Conservation (phyloP, 2,329 filamentous ascomycete species). For the Stenocarpella maydis region DNA sequence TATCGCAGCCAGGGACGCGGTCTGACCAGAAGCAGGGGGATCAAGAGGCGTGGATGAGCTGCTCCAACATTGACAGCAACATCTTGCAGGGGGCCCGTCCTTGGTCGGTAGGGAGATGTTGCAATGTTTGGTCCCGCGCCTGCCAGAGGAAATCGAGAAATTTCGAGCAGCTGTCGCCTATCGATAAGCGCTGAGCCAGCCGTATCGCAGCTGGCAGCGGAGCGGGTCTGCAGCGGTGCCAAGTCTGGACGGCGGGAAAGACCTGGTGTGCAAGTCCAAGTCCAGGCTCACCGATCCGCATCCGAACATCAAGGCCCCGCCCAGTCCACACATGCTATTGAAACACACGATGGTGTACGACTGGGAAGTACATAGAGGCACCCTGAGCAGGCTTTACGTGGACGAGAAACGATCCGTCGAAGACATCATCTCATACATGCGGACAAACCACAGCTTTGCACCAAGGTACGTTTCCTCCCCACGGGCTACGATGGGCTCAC, state of each 20-base stretch:
- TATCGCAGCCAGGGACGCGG: background rate
- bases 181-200: slow-evolving; percentile 27
- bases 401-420: slow-evolving; percentile 76
- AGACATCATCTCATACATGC: slow-evolving; percentile 78
- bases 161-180: slow-evolving; percentile 27
- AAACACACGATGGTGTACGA: slow-evolving; percentile 53
- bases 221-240: no score
- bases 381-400: slow-evolving; percentile 72
- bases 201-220: background rate
- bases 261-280: slow-evolving; percentile 31
- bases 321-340: no score
- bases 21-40: background rate
- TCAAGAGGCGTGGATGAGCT: background rate
- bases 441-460: slow-evolving; percentile 68
- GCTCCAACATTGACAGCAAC: background rate
- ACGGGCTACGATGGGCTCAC: slow-evolving; percentile 18
- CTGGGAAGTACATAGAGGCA: slow-evolving; percentile 54
- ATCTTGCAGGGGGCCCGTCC: background rate
- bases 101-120: background rate
- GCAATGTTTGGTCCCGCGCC: background rate
- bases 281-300: background rate
- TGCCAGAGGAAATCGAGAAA: slow-evolving; percentile 27
- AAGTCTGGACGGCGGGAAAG: slow-evolving; percentile 28
- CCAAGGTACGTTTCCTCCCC: slow-evolving; percentile 68
- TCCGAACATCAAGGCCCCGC: background rate